A percentile compares a stretch with the other conserved stretches of the same genome.
These are phyloP conservation scores for Penicillium salamii DNA, from an alignment of 495 filamentous ascomycete genomes.

Conservation along the genomic window DNA sequence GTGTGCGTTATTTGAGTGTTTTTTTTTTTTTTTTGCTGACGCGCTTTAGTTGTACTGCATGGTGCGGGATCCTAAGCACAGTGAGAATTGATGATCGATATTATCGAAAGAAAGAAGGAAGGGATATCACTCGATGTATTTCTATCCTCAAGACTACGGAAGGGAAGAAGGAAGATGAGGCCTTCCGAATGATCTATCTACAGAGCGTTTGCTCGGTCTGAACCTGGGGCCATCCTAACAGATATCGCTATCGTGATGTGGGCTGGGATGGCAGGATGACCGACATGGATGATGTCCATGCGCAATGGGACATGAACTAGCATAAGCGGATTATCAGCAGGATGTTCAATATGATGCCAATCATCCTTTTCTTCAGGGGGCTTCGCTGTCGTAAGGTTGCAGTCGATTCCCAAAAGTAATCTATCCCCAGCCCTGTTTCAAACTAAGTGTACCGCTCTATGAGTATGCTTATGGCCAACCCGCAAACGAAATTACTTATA, in stretches of 20 bases:
- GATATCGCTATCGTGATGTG: neutral
- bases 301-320: neutral
- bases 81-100: slow-evolving; percentile 6
- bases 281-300: neutral
- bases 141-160: too few species aligned
- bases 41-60: slow-evolving; percentile 31
- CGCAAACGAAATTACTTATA: slow-evolving; percentile 13
- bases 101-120: too few species aligned
- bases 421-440: slow-evolving; percentile 11
- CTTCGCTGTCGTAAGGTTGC: neutral
- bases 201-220: too few species aligned
- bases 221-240: neutral
- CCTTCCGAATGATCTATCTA: too few species aligned
- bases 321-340: neutral
- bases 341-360: too few species aligned
- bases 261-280: neutral
- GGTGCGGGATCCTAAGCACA: slow-evolving; percentile 26
- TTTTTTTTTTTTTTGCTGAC: slow-evolving; percentile 2
- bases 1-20: neutral
- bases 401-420: slow-evolving; percentile 4
- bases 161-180: too few species aligned
- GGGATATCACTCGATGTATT: too few species aligned
- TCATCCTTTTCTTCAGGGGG: neutral
- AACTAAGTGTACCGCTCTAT: neutral
- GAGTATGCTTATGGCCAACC: slow-evolving; percentile 1